Evolutionary conservation across 768 basidiomycete genomes (phyloP), one percentile per base, ranked within the genome.

Genomic region (Tylopilus intermedius): DNA sequence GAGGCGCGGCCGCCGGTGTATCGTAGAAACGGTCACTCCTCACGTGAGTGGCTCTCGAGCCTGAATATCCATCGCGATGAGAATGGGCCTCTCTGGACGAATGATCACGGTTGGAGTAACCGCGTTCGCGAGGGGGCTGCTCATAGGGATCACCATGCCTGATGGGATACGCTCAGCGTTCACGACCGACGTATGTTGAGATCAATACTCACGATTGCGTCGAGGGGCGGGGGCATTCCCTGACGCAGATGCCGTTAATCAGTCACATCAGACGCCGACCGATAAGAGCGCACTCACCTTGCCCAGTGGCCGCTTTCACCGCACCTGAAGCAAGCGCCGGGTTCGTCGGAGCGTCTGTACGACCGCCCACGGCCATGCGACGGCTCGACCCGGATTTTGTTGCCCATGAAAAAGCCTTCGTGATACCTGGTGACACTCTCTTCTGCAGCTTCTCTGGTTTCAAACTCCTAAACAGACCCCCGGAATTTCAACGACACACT

Each of bases 401-500:
- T 91, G 40, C 91, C 90, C 89, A 94, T 90, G 67, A 94, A 94
- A 56, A 76, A 85, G 2, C 90, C 90, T 73, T 92, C 90, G 57
- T 94, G 80, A 61, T 93, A 94, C 65, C 91, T 91, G 5, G 83
- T 80, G 5, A 93, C 88, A 54, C 89, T 90, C 67, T 89, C 86
- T 65, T 92, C 89, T 2, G 90, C 90, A 38, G 90, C 86, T 60
- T 86, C 84, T 43, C 80, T 79, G 46, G 53, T 84, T 30, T 90
- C 89, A 58, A 93, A 93, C 81, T 92, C 90, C 90, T 93, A 44
- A 45, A 29, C 26, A 37, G 2, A 42, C 26, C 30, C 39, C 21
- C 38, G 14, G 37, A 14, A 26, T 13, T 13, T 59, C 51, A 51
- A 38, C 11, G 10, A 35, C 18, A 3, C 33, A 26, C 7, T 15